Conservation (phyloP, 179 eudicot genomes). For the Spinacia oleracea region DNA sequence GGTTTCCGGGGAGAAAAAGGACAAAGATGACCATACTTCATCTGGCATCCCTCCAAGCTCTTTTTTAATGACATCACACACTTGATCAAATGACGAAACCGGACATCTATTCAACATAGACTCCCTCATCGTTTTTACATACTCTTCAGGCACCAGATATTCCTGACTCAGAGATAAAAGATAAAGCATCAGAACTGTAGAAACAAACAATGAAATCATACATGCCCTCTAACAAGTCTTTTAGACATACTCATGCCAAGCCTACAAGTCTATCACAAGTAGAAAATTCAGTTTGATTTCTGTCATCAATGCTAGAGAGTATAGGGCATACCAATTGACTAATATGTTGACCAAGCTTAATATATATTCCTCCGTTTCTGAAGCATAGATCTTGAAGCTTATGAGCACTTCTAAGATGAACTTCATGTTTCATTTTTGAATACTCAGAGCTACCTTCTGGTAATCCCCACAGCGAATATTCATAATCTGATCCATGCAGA, state of each 20-base stretch:
- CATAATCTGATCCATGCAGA: slow-evolving; percentile 58
- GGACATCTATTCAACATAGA: slow-evolving; percentile 96
- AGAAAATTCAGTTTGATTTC: neutral
- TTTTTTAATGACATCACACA: slow-evolving; percentile 72
- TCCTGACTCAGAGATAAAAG: slow-evolving; percentile 52
- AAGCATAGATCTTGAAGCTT: slow-evolving; percentile 92
- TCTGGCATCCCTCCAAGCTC: slow-evolving; percentile 95
- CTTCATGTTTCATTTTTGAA: slow-evolving; percentile 66
- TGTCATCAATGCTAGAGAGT: slow-evolving; percentile 2
- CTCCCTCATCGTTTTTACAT: slow-evolving; percentile 77
- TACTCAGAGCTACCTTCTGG: slow-evolving; percentile 81
- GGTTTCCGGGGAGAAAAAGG: neutral
- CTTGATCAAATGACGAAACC: slow-evolving; percentile 90
- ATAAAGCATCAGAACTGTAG: slow-evolving; percentile 10
- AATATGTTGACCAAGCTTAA: slow-evolving; percentile 97
- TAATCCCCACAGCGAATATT: slow-evolving; percentile 89
- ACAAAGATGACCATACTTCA: slow-evolving; percentile 52
- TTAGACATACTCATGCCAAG: neutral
- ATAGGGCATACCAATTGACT: slow-evolving; percentile 77
- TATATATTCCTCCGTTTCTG: slow-evolving; percentile 94
- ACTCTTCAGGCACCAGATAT: slow-evolving; percentile 88
- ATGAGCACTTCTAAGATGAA: slow-evolving; percentile 77
- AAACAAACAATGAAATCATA: slow-evolving; percentile 1
- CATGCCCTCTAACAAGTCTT: neutral
- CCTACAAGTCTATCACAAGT: neutral